Conservation (phyloP, 306 rosid species). For the cucumber (Cucumis sativus) region DNA sequence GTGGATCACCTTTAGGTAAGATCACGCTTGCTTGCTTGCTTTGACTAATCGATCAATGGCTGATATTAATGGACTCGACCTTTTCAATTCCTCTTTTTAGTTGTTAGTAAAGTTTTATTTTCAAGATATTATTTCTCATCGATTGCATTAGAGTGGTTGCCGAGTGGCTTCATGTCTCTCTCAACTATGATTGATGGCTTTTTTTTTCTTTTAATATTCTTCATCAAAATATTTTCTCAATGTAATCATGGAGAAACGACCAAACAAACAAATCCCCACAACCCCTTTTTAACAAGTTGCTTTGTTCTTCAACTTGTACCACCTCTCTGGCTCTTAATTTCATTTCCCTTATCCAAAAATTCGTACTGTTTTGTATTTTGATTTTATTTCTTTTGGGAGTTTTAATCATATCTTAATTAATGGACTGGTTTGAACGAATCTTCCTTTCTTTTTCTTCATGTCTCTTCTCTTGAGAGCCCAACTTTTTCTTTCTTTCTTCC, state of each 20-base stretch:
- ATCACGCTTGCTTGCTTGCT: background rate
- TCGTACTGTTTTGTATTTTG: background rate
- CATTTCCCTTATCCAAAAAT: background rate
- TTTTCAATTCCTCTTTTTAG: background rate
- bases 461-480: background rate
- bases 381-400: background rate
- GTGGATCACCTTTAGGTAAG: background rate
- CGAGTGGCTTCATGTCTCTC: background rate
- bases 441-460: conserved; percentile 2
- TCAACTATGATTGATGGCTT: background rate
- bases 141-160: background rate
- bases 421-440: conserved; percentile 2
- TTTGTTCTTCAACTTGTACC: background rate
- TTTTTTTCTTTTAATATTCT: background rate
- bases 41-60: background rate
- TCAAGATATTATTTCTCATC: background rate
- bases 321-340: background rate
- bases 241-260: background rate
- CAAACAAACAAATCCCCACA: background rate
- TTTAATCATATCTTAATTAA: background rate
- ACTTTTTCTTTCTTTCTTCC: too few relatives aligned
- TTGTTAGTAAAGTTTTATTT: background rate
- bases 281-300: background rate
- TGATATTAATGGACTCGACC: background rate
- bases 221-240: background rate